These are phyloP conservation scores for Lobosporangium transversale DNA, from an alignment of 192 early-diverging fungal genomes.

Conservation along the genomic window DNA sequence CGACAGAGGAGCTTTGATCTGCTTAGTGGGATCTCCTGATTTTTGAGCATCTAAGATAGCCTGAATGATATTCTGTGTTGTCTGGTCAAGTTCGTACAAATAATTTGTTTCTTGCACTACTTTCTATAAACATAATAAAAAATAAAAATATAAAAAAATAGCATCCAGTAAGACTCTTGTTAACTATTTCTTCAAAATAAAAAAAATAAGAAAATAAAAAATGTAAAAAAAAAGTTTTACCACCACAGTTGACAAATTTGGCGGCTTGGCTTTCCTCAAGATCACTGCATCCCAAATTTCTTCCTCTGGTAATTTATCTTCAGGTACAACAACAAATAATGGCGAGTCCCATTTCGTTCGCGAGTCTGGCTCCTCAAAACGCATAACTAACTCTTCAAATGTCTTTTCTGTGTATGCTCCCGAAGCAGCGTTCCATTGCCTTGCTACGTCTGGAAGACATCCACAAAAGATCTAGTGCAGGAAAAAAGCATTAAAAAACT, in stretches of 20 bases:
- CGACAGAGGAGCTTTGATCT: slow-evolving; percentile 45
- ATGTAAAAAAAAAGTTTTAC: slow-evolving; percentile 41
- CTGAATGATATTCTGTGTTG: slow-evolving; percentile 82
- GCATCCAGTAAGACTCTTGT: not conserved
- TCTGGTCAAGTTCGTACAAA: slow-evolving; percentile 87
- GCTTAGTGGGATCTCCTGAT: slow-evolving; percentile 47
- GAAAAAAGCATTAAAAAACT: not conserved
- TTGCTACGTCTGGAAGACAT: slow-evolving; percentile 35
- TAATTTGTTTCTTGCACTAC: slow-evolving; percentile 92
- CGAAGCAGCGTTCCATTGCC: slow-evolving; percentile 26
- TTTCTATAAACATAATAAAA: slow-evolving; percentile 74
- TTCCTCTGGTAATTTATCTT: slow-evolving; percentile 68
- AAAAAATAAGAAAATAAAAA: not conserved
- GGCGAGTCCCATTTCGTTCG: slow-evolving; percentile 96
- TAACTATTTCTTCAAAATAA: not conserved
- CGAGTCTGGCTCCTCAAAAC: slow-evolving; percentile 96
- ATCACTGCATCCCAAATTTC: slow-evolving; percentile 83
- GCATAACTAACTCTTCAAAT: slow-evolving; percentile 82
- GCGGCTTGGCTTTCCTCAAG: slow-evolving; percentile 75
- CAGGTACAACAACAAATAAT: slow-evolving; percentile 88
- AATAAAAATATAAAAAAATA: not conserved
- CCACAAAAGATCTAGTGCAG: slow-evolving; percentile 34
- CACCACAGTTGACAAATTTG: slow-evolving; percentile 87
- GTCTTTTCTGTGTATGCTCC: slow-evolving; percentile 57
- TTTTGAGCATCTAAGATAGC: slow-evolving; percentile 83